A percentile compares a stretch with the other conserved stretches of the same genome.
Evolutionary conservation across 257 asterid species (phyloP).

Genomic region (Solanum clarkiae): DNA sequence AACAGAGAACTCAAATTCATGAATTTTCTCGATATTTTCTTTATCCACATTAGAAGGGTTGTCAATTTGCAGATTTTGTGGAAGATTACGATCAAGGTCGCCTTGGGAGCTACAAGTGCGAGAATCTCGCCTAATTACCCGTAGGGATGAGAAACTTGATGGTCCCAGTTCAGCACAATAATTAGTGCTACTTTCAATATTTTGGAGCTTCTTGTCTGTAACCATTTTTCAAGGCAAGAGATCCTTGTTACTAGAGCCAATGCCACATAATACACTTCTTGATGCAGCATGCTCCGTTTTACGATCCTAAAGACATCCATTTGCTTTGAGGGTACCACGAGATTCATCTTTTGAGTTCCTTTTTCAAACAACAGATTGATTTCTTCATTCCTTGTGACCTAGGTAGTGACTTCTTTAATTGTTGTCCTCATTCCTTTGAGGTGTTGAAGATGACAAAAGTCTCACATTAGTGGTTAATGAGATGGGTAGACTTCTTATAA

Average conservation of each 20-base stretch:
- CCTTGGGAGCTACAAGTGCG: constrained; percentile 3
- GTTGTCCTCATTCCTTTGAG: constrained; percentile 1
- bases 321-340: neutral
- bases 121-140: neutral
- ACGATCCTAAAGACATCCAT: constrained; percentile 4
- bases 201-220: constrained; percentile 13
- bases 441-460: too few species aligned
- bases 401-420: constrained; percentile 3
- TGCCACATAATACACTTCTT: neutral
- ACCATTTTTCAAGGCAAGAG: constrained; percentile 11
- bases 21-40: constrained; percentile 4
- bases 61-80: constrained; percentile 1
- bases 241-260: constrained; percentile 9
- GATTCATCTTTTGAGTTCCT: constrained; percentile 2
- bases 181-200: constrained; percentile 6
- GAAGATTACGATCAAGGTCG: neutral
- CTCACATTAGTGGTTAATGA: too few species aligned
- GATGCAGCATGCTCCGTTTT: constrained; percentile 1
- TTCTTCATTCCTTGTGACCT: neutral
- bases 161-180: constrained; percentile 3
- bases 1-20: constrained; percentile 13
- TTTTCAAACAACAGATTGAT: neutral
- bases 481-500: too few species aligned
- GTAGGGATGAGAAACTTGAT: neutral
- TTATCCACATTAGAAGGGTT: neutral